Percentiles rank a stretch among this genome's conserved stretches.
Evolutionary conservation across 768 basidiomycete species (phyloP).

Genomic region (Suillus americanus): DNA sequence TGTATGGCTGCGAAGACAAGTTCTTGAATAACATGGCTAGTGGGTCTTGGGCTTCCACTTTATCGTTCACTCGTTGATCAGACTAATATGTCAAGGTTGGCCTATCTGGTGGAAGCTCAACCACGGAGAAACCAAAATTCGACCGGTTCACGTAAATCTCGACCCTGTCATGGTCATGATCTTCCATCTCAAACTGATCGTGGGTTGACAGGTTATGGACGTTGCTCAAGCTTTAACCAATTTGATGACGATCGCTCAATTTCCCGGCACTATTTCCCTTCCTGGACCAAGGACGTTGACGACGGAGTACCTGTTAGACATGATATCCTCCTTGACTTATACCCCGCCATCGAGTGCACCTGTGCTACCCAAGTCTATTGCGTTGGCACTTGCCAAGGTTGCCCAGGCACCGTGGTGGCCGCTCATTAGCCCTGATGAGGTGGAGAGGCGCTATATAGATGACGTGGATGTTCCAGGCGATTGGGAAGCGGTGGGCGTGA

Average conservation of each 20-base stretch:
- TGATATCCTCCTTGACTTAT: constrained; percentile 81
- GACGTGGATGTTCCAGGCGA: constrained; percentile 73
- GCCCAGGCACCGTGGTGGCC: constrained; percentile 89
- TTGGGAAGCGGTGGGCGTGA: constrained; percentile 82
- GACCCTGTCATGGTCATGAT: constrained; percentile 16
- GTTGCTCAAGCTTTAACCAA: constrained; percentile 91
- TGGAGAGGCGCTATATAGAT: constrained; percentile 82
- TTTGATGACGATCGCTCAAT: constrained; percentile 60
- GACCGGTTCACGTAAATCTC: constrained; percentile 82
- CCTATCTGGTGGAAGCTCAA: constrained; percentile 96
- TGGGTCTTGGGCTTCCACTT: constrained; percentile 40
- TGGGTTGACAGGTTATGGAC: constrained; percentile 70
- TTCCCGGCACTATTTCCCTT: constrained; percentile 71
- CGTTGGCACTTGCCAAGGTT: constrained; percentile 58
- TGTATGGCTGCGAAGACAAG: constrained; percentile 97
- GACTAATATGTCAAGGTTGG: constrained; percentile 55
- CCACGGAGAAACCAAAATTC: constrained; percentile 79
- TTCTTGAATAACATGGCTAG: constrained; percentile 89
- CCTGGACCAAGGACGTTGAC: constrained; percentile 89
- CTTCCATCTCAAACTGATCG: constrained; percentile 11
- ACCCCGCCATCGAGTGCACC: constrained; percentile 71
- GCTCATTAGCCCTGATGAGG: constrained; percentile 85
- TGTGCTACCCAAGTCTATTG: constrained; percentile 72
- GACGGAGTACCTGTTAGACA: constrained; percentile 74
- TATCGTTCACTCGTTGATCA: constrained; percentile 13